Evolutionary conservation across 2,329 filamentous ascomycete genomes (phyloP).

Genomic region (Arthrobotrys sinensis): DNA sequence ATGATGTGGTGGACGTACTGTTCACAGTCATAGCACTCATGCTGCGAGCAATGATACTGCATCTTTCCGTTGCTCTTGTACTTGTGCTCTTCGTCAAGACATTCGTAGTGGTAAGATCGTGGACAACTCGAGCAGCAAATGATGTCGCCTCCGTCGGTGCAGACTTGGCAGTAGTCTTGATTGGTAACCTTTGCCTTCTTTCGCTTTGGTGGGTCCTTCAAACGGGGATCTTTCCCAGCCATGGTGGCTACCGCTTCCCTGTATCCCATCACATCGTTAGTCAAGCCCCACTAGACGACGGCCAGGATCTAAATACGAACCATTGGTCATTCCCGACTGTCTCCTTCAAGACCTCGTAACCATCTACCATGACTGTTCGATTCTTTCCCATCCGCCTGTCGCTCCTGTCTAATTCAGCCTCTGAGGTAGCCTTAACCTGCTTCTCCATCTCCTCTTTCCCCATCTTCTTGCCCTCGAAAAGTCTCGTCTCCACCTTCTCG

Average conservation of each 20-base stretch:
- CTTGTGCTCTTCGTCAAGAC: constrained; percentile 70
- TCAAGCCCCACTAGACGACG: neutral
- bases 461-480: constrained; percentile 74
- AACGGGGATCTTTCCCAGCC: constrained; percentile 72
- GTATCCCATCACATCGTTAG: constrained; percentile 19
- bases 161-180: constrained; percentile 72
- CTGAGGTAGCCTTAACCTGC: constrained; percentile 63
- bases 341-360: constrained; percentile 74
- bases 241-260: constrained; percentile 73
- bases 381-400: constrained; percentile 74
- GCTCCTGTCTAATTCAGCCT: constrained; percentile 67
- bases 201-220: constrained; percentile 70
- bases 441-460: constrained; percentile 66
- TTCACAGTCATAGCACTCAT: constrained; percentile 72
- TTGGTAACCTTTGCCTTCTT: constrained; percentile 70
- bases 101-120: constrained; percentile 72
- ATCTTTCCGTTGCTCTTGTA: constrained; percentile 66
- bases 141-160: constrained; percentile 71
- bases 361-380: constrained; percentile 73
- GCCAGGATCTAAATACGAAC: constrained; percentile 54
- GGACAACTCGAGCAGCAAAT: constrained; percentile 72
- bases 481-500: constrained; percentile 73
- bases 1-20: constrained; percentile 68
- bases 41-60: constrained; percentile 73
- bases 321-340: constrained; percentile 72